Evolutionary conservation across 345 rosid genomes (phyloP), one percentile per base, ranked within the genome.

Genomic region (Lenwebbia sp.): DNA sequence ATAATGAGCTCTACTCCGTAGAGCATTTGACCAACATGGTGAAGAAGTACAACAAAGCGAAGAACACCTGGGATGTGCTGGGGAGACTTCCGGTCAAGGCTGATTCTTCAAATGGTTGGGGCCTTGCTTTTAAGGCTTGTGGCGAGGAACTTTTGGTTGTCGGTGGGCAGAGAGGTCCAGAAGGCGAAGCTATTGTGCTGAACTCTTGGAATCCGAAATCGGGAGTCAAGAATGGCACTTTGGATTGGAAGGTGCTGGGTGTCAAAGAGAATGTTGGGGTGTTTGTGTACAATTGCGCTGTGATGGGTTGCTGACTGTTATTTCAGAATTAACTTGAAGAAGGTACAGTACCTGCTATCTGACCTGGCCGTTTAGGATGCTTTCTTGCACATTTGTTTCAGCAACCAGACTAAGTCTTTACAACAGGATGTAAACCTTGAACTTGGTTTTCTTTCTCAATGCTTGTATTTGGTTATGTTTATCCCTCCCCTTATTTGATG

Each of bases 81-180:
- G 96, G 96, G 65, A 92, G 98, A 90, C 92, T 95, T 75, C 98
- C 97, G 0, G 94, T 93, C 12, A 92, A 92, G 88, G 96, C 93
- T 86, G 98, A 95, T 87, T 90, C 93, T 7, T 94, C 97, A 2
- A 94, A 93, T 87, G 97, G 98, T 33, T 95, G 98, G 98, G 98
- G 98, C 5, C 87, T 95, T 82, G 98, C 98, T 44, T 95, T 95
- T 85, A 95, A 95, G 88, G 95, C 98, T n/a, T 95, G 93, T 11
- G 98, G 97, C 44, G 88, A 89, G 14, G 89, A 91, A 54, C 87
- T 95, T 86, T 87, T 95, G 86, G 94, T 95, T 83, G 92, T 94
- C 70, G 96, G 97, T 9, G 97, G 98, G 87, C 96, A 95, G 70
- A 85, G 92, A 84, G 95, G 98, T 28, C 88, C 92, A 10, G 88